Evolutionary conservation across 2,329 filamentous ascomycete genomes (phyloP).

Genomic region (Trichocomaceae sp.): DNA sequence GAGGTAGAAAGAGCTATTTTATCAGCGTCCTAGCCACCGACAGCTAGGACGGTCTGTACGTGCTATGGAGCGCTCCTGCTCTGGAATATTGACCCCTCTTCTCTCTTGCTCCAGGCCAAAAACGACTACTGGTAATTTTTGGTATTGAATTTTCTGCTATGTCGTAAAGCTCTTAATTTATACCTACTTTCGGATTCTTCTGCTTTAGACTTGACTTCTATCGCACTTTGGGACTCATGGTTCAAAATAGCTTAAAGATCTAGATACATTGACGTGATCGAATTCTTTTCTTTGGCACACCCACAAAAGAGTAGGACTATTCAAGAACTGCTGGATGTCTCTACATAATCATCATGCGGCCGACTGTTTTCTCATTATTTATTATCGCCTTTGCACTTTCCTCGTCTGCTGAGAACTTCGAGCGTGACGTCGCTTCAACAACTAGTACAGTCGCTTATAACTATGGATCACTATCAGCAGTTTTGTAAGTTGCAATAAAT

Average conservation of each 20-base stretch:
- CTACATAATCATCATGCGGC: slow-evolving; percentile 1
- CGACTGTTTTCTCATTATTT: neutral
- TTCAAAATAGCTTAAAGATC: neutral
- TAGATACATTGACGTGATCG: neutral
- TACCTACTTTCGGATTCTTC: neutral
- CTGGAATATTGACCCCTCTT: neutral
- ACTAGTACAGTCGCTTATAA: slow-evolving; percentile 4
- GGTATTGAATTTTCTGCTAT: neutral
- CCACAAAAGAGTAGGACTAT: neutral
- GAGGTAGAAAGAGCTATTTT: too few species aligned
- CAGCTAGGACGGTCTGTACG: too few species aligned
- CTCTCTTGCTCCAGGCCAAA: neutral
- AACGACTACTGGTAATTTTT: neutral
- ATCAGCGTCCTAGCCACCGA: neutral
- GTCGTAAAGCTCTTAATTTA: neutral
- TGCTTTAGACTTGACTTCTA: neutral
- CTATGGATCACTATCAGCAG: slow-evolving; percentile 7
- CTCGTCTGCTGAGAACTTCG: slow-evolving; percentile 2
- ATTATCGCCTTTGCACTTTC: slow-evolving; percentile 1
- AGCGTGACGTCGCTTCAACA: neutral
- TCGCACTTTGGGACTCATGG: neutral
- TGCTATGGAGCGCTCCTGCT: neutral
- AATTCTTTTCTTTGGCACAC: neutral
- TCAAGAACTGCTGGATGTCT: neutral
- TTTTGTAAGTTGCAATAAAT: slow-evolving; percentile 1